Evolutionary conservation across 2,329 filamentous ascomycete species (phyloP).

Genomic region (Seiridium cupressi): DNA sequence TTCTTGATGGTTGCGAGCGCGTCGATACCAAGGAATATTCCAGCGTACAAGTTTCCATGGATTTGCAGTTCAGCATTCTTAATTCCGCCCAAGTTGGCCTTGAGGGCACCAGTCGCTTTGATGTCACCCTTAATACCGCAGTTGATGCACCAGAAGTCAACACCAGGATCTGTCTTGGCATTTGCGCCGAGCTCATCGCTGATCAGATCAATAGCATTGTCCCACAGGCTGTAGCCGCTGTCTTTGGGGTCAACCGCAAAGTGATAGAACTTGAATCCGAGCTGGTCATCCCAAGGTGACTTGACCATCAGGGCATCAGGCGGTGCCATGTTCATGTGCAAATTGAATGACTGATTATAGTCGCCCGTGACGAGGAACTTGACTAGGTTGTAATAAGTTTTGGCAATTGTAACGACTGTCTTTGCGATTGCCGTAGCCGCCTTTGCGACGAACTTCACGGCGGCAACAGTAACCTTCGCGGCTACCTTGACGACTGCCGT

Average conservation of each 20-base stretch:
- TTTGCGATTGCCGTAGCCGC: background rate
- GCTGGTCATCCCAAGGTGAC: background rate
- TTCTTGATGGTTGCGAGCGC: background rate
- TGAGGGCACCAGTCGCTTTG: background rate
- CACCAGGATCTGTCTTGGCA: background rate
- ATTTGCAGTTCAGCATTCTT: background rate
- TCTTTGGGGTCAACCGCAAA: background rate
- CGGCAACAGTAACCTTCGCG: background rate
- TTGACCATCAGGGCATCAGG: background rate
- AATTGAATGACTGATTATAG: background rate
- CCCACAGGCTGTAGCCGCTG: background rate
- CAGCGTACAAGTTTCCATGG: background rate
- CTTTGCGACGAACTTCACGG: background rate
- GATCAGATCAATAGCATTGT: background rate
- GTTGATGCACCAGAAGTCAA: background rate
- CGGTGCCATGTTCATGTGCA: background rate
- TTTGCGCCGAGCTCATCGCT: background rate
- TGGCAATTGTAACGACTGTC: background rate
- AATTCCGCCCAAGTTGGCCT: background rate
- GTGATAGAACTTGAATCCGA: constrained; percentile 1
- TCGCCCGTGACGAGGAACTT: background rate
- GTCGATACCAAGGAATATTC: background rate
- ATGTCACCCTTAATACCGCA: background rate
- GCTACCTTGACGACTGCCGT: background rate
- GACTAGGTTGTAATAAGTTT: background rate